Base-by-base conservation (phyloP, 2,329 filamentous ascomycete species). In the Neofusicoccum laricinum region DNA sequence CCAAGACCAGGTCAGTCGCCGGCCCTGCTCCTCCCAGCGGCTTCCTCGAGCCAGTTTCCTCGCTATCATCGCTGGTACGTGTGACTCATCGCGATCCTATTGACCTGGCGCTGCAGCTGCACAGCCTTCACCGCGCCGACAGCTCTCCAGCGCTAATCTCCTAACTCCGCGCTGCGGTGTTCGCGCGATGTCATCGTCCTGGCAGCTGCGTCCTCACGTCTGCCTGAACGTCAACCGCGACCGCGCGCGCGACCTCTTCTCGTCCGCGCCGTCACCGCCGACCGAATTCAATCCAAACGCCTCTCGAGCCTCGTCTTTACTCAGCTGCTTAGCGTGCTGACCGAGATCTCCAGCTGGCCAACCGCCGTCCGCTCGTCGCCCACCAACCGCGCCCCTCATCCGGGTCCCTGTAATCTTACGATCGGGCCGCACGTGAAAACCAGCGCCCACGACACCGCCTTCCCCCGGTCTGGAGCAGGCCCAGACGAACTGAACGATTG, bases 1-100 rank as follows among this genome's bases (percentile, higher is more conserved):
- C 55, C 55, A 59, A 59, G 55, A 34, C 55, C 30, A 46, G 55
- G 55, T 59, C 55, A 59, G 55, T 59, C 55, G 55, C 30, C 55
- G 36, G 25, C 55, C 40, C 55, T 59, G 41, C 41, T 43, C 55
- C 55, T 46, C 36, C 40, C 40, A 36, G 41, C 34, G 30, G 30
- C 30, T n/a, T 51, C 30, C 30, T 32, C 32, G 49, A 36, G 15
- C 53, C 40, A n/a, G n/a, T 30, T 30, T n/a, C 38, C 21, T 58
- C 53, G 12, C 55, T 59, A 46, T 46, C 55, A 17, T 43, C 40
- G 41, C 5, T 17, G 40, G 12, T 12, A 34, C 6, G 7, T 59
- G 55, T 59, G 55, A 59, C 55, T 59, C 55, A 59, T 45, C 34
- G 25, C 25, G 30, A n/a, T 30, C 21, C 55, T 46, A 46, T 45